phyloP scores from a whole-genome alignment of 1,139 yeast genomes.

The Yamadazyma dushanensis region DNA sequence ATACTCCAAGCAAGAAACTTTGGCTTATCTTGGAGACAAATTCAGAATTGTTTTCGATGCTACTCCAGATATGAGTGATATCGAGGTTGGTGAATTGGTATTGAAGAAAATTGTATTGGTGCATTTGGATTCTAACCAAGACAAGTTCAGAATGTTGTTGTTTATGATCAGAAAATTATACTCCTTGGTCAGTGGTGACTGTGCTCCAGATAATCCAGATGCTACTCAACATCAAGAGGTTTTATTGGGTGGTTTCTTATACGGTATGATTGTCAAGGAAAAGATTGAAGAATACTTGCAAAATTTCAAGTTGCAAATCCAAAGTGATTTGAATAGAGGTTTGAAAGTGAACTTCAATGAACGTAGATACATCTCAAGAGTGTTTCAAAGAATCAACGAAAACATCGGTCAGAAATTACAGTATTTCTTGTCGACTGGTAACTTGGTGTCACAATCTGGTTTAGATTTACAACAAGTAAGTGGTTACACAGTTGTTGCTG shows the following conservation, averaged over 20 bases:
- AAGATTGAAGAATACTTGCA: conserved; percentile 91
- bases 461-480: conserved; percentile 97
- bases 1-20: conserved; percentile 79
- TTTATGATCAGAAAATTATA: conserved; percentile 96
- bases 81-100: conserved; percentile 87
- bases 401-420: conserved; percentile 94
- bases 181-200: conserved; percentile 93
- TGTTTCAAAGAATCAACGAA: conserved; percentile 79
- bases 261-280: conserved; percentile 96
- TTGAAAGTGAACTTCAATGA: conserved; percentile 82
- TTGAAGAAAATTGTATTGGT: conserved; percentile 83
- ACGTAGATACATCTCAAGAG: conserved; percentile 77
- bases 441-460: conserved; percentile 87
- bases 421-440: conserved; percentile 95
- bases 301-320: conserved; percentile 69
- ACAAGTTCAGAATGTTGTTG: conserved; percentile 81
- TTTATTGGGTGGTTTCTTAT: conserved; percentile 90
- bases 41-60: conserved; percentile 92
- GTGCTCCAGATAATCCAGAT: conserved; percentile 98
- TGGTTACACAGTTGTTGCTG: conserved; percentile 98
- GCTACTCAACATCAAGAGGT: conserved; percentile 99
- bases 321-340: conserved; percentile 79
- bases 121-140: conserved; percentile 69
- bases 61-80: conserved; percentile 82
- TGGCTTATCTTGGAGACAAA: conserved; percentile 93